Evolutionary conservation across 1,139 yeast genomes (phyloP).

Genomic region (Kluyveromyces marxianus): DNA sequence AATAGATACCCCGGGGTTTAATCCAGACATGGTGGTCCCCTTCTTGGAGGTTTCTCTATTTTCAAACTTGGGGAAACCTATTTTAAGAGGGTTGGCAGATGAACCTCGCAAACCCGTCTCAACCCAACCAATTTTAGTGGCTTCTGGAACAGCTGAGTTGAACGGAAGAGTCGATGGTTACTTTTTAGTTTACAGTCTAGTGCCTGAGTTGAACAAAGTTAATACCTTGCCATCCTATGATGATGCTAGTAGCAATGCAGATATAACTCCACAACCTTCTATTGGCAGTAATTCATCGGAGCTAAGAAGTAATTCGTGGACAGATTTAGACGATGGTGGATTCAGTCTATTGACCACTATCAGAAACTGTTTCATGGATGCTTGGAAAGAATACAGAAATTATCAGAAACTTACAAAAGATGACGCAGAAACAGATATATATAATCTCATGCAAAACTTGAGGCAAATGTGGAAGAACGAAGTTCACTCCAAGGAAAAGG

Average conservation of each 20-base stretch:
- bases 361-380: constrained; percentile 53
- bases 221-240: constrained; percentile 45
- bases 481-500: constrained; percentile 19
- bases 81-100: constrained; percentile 53
- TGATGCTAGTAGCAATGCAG: constrained; percentile 1
- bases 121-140: constrained; percentile 62
- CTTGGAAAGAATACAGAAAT: constrained; percentile 60
- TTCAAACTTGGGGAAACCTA: constrained; percentile 50
- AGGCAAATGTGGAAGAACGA: constrained; percentile 50
- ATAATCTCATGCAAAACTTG: constrained; percentile 49
- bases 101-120: constrained; percentile 58
- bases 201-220: constrained; percentile 41
- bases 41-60: constrained; percentile 65
- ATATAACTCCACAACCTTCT: not conserved
- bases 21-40: constrained; percentile 59
- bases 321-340: constrained; percentile 31
- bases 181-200: constrained; percentile 57
- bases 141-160: constrained; percentile 70
- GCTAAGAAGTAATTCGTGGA: constrained; percentile 12
- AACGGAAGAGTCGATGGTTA: constrained; percentile 72
- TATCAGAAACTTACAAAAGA: constrained; percentile 49
- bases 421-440: constrained; percentile 61
- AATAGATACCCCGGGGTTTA: constrained; percentile 66
- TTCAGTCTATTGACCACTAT: constrained; percentile 42
- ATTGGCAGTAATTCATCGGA: not conserved